Evolutionary conservation across 768 basidiomycete genomes (phyloP), one percentile per base, ranked within the genome.

Genomic region (Auriscalpium orientale): DNA sequence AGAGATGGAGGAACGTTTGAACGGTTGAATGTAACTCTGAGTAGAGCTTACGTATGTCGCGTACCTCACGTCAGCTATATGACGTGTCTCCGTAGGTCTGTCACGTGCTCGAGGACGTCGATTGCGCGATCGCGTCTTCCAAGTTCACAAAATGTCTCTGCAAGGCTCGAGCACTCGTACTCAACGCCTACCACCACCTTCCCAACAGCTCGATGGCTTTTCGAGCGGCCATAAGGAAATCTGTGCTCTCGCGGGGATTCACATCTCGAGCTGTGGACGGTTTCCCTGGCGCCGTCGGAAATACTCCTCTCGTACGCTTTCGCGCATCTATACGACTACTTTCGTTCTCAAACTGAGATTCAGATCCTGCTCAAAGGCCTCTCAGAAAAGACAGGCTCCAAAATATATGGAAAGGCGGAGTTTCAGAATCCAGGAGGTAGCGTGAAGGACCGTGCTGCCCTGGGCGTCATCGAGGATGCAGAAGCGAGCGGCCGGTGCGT

Each of bases 401-500:
- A 81, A 52, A 92, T 98, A 58, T 85, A 85, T 49, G 95, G 90
- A n/a, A 98, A 99, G 69, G 92, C 97, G 18, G 97, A 99, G 72
- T 95, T 97, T 67, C 94, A 97, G 74, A 98, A 98, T 66, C 97
- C 97, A 0, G 97, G 97, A 6, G 95, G 95, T 43, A 94, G 91
- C 59, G 91, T 99, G 62, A 99, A 99, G 72, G 97, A 99, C 68
- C 85, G 97, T 48, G 97, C 97, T 40, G 97, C 95, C 2, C 79
- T 97, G 15, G 93, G 91, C 34, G 79, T 99, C 51, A 73, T 99
- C 49, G 75, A 75, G 52, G 87, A 94, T 67, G 95, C 95, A 4
- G 95, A 98, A 72, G 77, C 84, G 65, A 79, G 80, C 63, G 95
- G 94, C 59, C 70, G 75, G 92, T 89, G 62, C 68, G 86, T 79